Evolutionary conservation across 2,329 filamentous ascomycete species (phyloP).

Genomic region (Elsinoe ampelina): DNA sequence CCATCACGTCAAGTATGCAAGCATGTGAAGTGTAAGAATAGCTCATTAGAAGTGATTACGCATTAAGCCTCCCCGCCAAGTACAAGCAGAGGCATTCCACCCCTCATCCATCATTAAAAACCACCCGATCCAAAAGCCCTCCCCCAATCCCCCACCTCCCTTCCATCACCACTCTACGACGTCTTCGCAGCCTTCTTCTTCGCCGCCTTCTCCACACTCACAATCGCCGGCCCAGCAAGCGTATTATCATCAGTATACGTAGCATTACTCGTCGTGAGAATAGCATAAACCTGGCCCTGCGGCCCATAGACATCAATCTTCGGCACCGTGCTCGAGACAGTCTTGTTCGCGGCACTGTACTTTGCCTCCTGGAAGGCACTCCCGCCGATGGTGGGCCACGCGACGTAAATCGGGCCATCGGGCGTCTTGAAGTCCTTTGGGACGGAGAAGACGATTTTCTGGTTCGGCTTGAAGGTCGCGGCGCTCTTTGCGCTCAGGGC

Average conservation of each 20-base stretch:
- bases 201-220: constrained; percentile 9
- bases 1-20: too few species aligned
- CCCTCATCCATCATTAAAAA: too few species aligned
- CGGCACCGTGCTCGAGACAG: constrained; percentile 13
- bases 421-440: constrained; percentile 18
- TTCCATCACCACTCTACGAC: too few species aligned
- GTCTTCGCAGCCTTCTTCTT: not conserved
- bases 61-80: too few species aligned
- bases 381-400: constrained; percentile 20
- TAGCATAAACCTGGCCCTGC: constrained; percentile 21
- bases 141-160: too few species aligned
- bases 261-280: constrained; percentile 19
- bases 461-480: constrained; percentile 4
- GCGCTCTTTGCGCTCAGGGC: constrained; percentile 16
- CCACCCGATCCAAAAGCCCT: too few species aligned
- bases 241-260: constrained; percentile 22
- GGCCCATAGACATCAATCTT: constrained; percentile 11
- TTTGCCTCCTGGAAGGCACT: constrained; percentile 17
- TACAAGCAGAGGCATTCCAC: too few species aligned
- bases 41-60: too few species aligned
- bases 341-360: constrained; percentile 15
- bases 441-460: constrained; percentile 19
- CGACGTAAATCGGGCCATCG: constrained; percentile 21
- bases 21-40: too few species aligned
- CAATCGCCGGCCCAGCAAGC: constrained; percentile 23